These are phyloP conservation scores for Colletotrichum plurivorum DNA, from an alignment of 2,329 filamentous ascomycete genomes.

Conservation along the genomic window DNA sequence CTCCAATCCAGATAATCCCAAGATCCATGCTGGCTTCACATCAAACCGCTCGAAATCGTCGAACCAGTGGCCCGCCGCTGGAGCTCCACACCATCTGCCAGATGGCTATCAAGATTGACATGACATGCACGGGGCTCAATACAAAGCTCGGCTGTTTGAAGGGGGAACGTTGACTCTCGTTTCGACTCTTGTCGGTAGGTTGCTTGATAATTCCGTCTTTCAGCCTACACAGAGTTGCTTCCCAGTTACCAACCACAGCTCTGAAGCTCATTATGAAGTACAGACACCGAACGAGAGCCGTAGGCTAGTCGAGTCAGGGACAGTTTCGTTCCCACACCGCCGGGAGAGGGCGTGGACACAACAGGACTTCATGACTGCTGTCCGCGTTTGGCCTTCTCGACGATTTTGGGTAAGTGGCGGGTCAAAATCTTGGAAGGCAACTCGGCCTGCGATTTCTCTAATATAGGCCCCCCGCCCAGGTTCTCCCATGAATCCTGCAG, in stretches of 20 bases:
- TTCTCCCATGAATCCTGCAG: slow-evolving; percentile 6
- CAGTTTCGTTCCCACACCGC: too few species aligned
- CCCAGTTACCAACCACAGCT: neutral
- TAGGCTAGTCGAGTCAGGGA: too few species aligned
- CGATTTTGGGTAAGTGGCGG: slow-evolving; percentile 32
- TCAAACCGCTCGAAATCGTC: neutral
- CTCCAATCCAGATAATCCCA: neutral
- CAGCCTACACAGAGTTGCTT: too few species aligned
- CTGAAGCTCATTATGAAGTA: neutral
- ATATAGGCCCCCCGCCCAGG: neutral
- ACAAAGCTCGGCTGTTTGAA: slow-evolving; percentile 9
- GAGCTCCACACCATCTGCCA: slow-evolving; percentile 8
- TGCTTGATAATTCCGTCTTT: too few species aligned
- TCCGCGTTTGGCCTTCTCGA: neutral
- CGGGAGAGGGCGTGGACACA: too few species aligned
- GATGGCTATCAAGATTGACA: slow-evolving; percentile 1
- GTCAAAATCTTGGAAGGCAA: slow-evolving; percentile 27
- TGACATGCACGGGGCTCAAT: neutral
- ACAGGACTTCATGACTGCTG: neutral
- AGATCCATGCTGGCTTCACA: slow-evolving; percentile 11
- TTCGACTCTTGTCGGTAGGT: neutral
- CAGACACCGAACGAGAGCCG: too few species aligned
- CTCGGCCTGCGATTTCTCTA: slow-evolving; percentile 1
- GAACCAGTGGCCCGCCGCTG: slow-evolving; percentile 8
- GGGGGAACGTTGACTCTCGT: neutral